These are phyloP conservation scores for Taiwanofungus camphoratus DNA, from an alignment of 1,284 basidiomycete genomes.

Conservation along the genomic window DNA sequence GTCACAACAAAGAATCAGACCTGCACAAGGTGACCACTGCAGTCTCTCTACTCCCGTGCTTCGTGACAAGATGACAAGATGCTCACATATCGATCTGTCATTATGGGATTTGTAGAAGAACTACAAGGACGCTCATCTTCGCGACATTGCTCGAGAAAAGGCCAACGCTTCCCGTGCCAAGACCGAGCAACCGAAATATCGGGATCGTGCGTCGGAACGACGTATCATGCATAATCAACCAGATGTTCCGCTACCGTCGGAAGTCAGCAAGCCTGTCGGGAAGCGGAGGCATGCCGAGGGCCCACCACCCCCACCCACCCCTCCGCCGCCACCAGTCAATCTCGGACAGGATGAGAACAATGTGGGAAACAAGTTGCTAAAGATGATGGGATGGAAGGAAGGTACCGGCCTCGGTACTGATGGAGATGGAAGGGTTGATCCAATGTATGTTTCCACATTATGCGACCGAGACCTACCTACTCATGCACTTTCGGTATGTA, in stretches of 20 bases:
- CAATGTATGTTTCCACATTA: constrained; percentile 49
- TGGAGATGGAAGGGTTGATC: constrained; percentile 81
- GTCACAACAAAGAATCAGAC: constrained; percentile 87
- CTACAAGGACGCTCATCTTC: constrained; percentile 60
- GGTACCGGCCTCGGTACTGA: constrained; percentile 80
- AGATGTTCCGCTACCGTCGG: constrained; percentile 55
- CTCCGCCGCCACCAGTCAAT: constrained; percentile 54
- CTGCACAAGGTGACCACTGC: constrained; percentile 80
- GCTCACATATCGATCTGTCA: too few species aligned
- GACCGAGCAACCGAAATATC: constrained; percentile 62
- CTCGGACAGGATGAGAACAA: constrained; percentile 77
- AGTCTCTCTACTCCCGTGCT: too few species aligned
- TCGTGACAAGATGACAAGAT: too few species aligned
- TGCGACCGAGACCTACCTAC: constrained; percentile 2
- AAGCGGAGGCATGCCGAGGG: constrained; percentile 53
- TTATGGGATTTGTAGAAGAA: constrained; percentile 84
- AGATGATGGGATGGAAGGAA: constrained; percentile 95
- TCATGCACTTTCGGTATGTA: constrained; percentile 5
- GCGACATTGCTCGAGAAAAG: constrained; percentile 73
- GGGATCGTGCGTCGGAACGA: constrained; percentile 87
- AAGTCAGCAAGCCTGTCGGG: constrained; percentile 25
- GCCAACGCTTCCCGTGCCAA: constrained; percentile 42
- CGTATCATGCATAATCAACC: constrained; percentile 87
- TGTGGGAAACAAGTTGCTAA: constrained; percentile 84
- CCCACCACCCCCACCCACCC: constrained; percentile 56